Evolutionary conservation across 75 land plant genomes (phyloP).

Genomic region (Sequoiadendron giganteum): DNA sequence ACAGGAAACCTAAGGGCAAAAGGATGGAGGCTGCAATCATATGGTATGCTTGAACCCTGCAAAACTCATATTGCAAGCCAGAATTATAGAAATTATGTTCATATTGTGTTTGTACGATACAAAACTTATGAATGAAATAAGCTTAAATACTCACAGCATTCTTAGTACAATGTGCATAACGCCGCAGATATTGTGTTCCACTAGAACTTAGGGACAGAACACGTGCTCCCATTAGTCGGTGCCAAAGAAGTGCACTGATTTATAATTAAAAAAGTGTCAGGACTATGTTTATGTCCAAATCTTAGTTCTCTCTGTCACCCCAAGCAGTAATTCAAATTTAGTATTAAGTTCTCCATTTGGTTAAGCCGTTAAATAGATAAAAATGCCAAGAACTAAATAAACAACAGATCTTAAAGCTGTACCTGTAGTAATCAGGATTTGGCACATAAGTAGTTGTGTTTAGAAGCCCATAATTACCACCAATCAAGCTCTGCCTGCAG

Average conservation of each 20-base stretch:
- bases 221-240: constrained; percentile 70
- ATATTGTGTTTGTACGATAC: background rate
- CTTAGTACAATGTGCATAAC: constrained; percentile 77
- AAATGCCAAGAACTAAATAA: background rate
- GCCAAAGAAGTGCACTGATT: constrained; percentile 83
- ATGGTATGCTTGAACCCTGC: background rate
- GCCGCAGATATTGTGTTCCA: constrained; percentile 53
- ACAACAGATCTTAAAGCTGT: background rate
- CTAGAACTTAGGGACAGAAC: constrained; percentile 49
- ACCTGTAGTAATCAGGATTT: constrained; percentile 86
- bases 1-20: background rate
- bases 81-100: background rate
- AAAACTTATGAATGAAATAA: background rate
- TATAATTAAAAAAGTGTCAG: background rate
- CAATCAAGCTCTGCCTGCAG: constrained; percentile 71
- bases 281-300: background rate
- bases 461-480: constrained; percentile 78
- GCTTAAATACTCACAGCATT: constrained; percentile 31
- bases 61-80: background rate
- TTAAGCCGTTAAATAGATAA: background rate
- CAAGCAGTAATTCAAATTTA: background rate
- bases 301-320: background rate
- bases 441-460: constrained; percentile 61
- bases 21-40: background rate
- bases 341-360: background rate